A percentile compares a stretch with the other conserved stretches of the same genome.
Conservation (phyloP, 1,284 basidiomycete species). For the Neotropicomus parvogracilis region DNA sequence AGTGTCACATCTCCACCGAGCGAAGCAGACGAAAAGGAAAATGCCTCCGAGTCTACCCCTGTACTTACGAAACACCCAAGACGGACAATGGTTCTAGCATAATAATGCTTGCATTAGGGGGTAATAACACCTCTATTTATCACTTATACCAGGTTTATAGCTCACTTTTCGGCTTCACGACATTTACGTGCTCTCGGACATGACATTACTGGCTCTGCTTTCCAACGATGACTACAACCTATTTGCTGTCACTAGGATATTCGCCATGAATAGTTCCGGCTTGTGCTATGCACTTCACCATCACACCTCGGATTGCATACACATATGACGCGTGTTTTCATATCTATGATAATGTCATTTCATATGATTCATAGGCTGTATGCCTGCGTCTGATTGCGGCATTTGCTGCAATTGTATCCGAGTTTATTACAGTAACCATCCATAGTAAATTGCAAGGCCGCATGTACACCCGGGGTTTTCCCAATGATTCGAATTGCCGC, state of each 20-base stretch:
- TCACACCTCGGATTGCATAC: constrained; percentile 1
- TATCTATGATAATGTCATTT: constrained; percentile 19
- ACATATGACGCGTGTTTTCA: constrained; percentile 14
- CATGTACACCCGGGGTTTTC: background rate
- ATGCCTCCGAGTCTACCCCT: constrained; percentile 13
- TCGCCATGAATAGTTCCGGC: constrained; percentile 3
- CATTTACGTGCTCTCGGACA: constrained; percentile 17
- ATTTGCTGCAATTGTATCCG: constrained; percentile 16
- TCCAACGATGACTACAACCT: constrained; percentile 5
- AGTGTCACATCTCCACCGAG: constrained; percentile 22
- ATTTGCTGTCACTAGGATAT: constrained; percentile 12
- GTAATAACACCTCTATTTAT: constrained; percentile 12
- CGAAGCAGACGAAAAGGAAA: constrained; percentile 29
- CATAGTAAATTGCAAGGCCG: no score
- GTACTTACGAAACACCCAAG: constrained; percentile 15
- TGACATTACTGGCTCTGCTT: constrained; percentile 6
- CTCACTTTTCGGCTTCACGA: constrained; percentile 2
- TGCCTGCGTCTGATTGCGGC: constrained; percentile 14
- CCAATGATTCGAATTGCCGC: constrained; percentile 7
- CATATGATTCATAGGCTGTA: constrained; percentile 21
- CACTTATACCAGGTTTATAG: background rate
- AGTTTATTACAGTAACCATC: no score
- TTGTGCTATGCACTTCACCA: constrained; percentile 5
- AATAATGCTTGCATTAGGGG: background rate
- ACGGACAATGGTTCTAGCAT: constrained; percentile 21